Percentiles rank a stretch among this genome's conserved stretches.
These are phyloP conservation scores for Exsudoporus floridanus DNA, from an alignment of 1,284 basidiomycete genomes.

Conservation along the genomic window DNA sequence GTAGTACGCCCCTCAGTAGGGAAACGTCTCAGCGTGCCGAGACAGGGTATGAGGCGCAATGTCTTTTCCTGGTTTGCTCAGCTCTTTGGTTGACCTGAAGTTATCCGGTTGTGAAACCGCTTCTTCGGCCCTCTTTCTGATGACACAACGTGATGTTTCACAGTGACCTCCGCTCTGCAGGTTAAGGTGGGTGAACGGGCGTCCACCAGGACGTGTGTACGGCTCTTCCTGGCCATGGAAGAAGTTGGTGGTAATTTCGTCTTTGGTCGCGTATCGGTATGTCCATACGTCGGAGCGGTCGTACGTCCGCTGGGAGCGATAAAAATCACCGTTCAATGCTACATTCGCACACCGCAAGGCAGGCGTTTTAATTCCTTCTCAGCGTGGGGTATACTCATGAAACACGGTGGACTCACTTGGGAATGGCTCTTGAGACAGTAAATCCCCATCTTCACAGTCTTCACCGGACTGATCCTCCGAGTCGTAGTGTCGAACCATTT, in stretches of 20 bases:
- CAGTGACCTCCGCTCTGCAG: not conserved
- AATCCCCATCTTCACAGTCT: constrained; percentile 19
- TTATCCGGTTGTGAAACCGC: constrained; percentile 3
- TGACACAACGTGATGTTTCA: constrained; percentile 8
- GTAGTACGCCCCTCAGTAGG: not conserved
- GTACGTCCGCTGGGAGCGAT: constrained; percentile 9
- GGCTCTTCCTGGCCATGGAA: constrained; percentile 21
- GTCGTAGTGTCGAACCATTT: not conserved
- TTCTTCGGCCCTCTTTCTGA: constrained; percentile 5
- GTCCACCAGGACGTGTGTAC: constrained; percentile 6
- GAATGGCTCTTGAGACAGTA: constrained; percentile 19
- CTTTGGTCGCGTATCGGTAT: constrained; percentile 34
- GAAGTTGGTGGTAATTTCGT: constrained; percentile 31
- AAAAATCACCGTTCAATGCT: constrained; percentile 30
- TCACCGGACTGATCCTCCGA: constrained; percentile 14
- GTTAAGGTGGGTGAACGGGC: not conserved
- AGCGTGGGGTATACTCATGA: constrained; percentile 3
- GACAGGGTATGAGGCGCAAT: not conserved
- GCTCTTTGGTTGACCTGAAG: constrained; percentile 2
- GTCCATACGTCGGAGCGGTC: constrained; percentile 19
- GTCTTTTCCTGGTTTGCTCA: not conserved
- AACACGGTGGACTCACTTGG: constrained; percentile 23
- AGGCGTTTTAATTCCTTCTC: constrained; percentile 8
- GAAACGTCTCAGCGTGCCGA: not conserved
- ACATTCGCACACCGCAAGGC: not conserved